Evolutionary conservation across 2,329 filamentous ascomycete species (phyloP), one percentile per base, ranked within the genome.

Genomic region (Pseudogymnoascus pannorum): DNA sequence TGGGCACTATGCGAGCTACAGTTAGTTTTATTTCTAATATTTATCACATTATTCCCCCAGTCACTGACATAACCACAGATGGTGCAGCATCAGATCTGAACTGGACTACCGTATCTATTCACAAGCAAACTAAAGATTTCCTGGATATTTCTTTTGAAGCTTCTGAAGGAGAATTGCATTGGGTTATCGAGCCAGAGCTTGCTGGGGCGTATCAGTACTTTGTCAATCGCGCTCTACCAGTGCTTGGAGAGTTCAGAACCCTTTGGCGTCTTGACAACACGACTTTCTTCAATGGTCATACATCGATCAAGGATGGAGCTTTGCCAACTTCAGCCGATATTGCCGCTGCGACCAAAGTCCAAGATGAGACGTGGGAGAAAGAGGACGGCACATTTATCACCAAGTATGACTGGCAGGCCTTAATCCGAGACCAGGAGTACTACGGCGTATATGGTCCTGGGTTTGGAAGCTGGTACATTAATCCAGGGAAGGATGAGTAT

Each of bases 191-290:
- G 64, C 72, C 77, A 2, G 74, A 75, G 14, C 75, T 81, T 1
- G 70, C 76, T 2, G 79, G 79, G n/a, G 78, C 79, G n/a, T 81
- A 82, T 65, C 79, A 81, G 61, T 82, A 82, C 69, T 79, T 81
- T 58, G 77, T 81, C 62, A 81, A 82, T 66, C 76, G 71, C 58
- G 76, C 72, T 3, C 69, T 81, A 3, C 78, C 79, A 1, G 72
- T 71, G 0, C 72, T 81, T 5, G 78, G 79, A 57, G 78, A 81
- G 63, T 80, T 81, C 65, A 72, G 80, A 18, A 80, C 78, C 0
- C 72, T 82, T 1, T 80, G 77, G 74, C 74, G 79, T 6, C 72
- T 82, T 11, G 78, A 79, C 60, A 81, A 81, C 61, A 69, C 68
- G 0, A 78, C 76, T 0, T 82, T 82, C 61, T 71, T 77, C 1